phyloP scores from a whole-genome alignment of 129 eudicot species.

The Ambrosia trifida region DNA sequence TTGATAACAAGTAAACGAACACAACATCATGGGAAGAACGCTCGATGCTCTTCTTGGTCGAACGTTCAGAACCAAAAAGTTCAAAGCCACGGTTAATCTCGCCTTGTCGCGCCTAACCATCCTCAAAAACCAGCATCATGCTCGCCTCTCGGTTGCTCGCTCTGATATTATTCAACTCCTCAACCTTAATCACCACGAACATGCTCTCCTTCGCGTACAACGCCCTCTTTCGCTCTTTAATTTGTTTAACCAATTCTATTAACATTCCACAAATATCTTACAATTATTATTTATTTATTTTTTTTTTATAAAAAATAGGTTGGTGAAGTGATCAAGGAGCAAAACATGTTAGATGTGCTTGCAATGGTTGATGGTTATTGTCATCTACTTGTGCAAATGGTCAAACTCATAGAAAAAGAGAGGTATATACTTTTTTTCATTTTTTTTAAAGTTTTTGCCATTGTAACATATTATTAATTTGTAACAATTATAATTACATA shows the following conservation, averaged over 20 bases:
- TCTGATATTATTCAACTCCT: slow-evolving; percentile 69
- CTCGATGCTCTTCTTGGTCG: slow-evolving; percentile 70
- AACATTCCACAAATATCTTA: background rate
- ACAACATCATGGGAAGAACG: slow-evolving; percentile 58
- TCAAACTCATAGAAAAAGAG: slow-evolving; percentile 55
- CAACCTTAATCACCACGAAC: slow-evolving; percentile 58
- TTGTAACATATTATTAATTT: slow-evolving; percentile 2
- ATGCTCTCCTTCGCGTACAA: slow-evolving; percentile 74
- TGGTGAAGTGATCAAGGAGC: slow-evolving; percentile 90
- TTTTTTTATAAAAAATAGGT: slow-evolving; percentile 30
- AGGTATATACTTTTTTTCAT: slow-evolving; percentile 36
- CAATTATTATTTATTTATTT: too few relatives aligned
- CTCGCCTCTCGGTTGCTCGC: slow-evolving; percentile 48
- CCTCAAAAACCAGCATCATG: slow-evolving; percentile 68
- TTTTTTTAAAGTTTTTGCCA: background rate
- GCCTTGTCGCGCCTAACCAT: slow-evolving; percentile 62
- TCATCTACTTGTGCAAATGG: slow-evolving; percentile 54
- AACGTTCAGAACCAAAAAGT: slow-evolving; percentile 50
- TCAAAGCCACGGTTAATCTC: slow-evolving; percentile 48
- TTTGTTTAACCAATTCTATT: background rate
- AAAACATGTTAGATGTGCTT: slow-evolving; percentile 80
- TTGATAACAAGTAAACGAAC: background rate
- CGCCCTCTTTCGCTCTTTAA: background rate
- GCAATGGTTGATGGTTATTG: slow-evolving; percentile 68
- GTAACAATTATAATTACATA: background rate